Percentiles rank a stretch among this genome's conserved stretches.
Evolutionary conservation across 2,329 filamentous ascomycete species (phyloP).

Genomic region (Aulographum hederae): DNA sequence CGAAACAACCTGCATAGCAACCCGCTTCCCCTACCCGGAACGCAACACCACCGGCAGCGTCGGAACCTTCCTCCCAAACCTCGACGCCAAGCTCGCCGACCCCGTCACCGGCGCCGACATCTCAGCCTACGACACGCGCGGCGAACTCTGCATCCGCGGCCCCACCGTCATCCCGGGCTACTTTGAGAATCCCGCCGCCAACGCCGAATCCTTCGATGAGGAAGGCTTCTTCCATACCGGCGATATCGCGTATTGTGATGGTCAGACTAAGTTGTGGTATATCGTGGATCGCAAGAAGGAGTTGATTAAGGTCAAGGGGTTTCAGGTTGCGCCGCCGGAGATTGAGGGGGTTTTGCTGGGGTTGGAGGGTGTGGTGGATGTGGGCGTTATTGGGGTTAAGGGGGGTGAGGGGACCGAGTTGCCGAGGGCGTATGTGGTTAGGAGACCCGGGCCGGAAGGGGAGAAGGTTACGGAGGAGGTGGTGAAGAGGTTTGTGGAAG

Average conservation of each 20-base stretch:
- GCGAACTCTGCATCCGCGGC: conserved; percentile 9
- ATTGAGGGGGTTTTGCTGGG: conserved; percentile 19
- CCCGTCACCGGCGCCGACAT: conserved; percentile 3
- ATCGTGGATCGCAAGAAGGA: conserved; percentile 25
- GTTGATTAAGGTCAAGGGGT: conserved; percentile 25
- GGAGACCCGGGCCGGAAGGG: background rate
- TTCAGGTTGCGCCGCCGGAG: conserved; percentile 22
- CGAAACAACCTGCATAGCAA: background rate
- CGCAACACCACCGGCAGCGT: background rate
- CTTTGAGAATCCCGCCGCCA: conserved; percentile 16
- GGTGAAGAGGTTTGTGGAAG: conserved; percentile 13
- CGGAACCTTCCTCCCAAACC: background rate
- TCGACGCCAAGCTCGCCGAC: background rate
- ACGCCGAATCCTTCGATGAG: conserved; percentile 11
- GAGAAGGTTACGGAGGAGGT: conserved; percentile 7
- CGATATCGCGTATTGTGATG: conserved; percentile 16
- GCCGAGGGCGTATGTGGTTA: background rate
- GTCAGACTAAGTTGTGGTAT: conserved; percentile 15
- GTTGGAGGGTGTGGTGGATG: conserved; percentile 19
- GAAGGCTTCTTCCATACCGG: conserved; percentile 26
- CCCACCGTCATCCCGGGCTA: conserved; percentile 19
- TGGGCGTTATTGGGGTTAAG: conserved; percentile 10
- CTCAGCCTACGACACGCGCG: conserved; percentile 11
- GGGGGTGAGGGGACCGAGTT: background rate
- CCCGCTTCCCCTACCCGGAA: background rate